Evolutionary conservation across 2,329 filamentous ascomycete species (phyloP).

Genomic region (Scedosporium dehoogii): DNA sequence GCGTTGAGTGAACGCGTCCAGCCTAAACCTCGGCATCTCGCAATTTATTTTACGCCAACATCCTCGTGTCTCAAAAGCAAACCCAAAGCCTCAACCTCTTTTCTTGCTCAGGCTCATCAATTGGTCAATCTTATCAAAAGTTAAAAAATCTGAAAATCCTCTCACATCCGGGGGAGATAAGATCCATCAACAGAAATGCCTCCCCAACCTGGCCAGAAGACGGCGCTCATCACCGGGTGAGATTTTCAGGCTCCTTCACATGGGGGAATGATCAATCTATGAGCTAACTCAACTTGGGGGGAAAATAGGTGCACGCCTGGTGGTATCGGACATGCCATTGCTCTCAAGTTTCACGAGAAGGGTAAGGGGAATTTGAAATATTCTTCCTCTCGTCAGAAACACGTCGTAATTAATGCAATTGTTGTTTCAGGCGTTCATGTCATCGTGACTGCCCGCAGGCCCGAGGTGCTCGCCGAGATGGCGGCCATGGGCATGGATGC

Average conservation of each 20-base stretch:
- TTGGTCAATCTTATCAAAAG: neutral
- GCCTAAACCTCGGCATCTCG: too few relatives aligned
- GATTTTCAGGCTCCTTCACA: too few relatives aligned
- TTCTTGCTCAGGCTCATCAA: neutral
- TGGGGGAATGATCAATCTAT: neutral
- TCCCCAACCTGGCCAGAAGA: slow-evolving; percentile 21
- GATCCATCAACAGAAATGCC: neutral
- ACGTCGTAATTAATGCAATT: neutral
- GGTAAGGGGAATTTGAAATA: slow-evolving; percentile 24
- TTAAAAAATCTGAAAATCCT: neutral
- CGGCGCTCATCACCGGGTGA: slow-evolving; percentile 41
- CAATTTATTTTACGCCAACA: neutral
- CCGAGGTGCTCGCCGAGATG: slow-evolving; percentile 35
- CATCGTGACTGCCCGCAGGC: slow-evolving; percentile 45
- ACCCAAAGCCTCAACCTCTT: too few relatives aligned
- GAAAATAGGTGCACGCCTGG: slow-evolving; percentile 42
- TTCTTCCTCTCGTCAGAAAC: neutral
- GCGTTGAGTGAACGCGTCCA: too few relatives aligned
- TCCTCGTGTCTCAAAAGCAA: neutral
- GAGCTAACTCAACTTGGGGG: neutral
- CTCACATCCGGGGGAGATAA: neutral
- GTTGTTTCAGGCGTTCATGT: slow-evolving; percentile 35
- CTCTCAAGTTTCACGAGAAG: slow-evolving; percentile 39
- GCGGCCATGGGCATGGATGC: slow-evolving; percentile 36
- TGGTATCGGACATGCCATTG: slow-evolving; percentile 46